Conservation (phyloP, 2,329 filamentous ascomycete species). For the Trichoderma guizhouense region DNA sequence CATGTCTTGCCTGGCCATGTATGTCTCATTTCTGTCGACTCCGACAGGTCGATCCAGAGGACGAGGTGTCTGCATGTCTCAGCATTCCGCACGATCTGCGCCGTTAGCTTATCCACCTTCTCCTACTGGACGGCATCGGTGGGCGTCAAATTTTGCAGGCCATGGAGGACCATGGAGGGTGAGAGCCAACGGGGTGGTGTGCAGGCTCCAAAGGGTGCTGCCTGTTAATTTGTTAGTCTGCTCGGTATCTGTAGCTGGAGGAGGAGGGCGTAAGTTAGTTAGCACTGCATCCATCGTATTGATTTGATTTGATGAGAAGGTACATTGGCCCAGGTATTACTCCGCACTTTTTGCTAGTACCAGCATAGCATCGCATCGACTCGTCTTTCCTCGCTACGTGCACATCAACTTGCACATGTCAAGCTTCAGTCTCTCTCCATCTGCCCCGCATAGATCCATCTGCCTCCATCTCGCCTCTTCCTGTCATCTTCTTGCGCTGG, state of each 20-base stretch:
- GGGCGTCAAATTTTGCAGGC: conserved; percentile 8
- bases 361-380: background rate
- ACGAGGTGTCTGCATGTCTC: conserved; percentile 29
- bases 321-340: background rate
- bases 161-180: conserved; percentile 1
- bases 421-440: background rate
- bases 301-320: background rate
- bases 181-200: background rate
- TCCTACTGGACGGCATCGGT: conserved; percentile 3
- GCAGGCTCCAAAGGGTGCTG: background rate
- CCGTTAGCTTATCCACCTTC: conserved; percentile 9
- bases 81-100: conserved; percentile 17
- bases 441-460: conserved; percentile 15
- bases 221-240: background rate
- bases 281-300: background rate
- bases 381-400: background rate
- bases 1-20: conserved; percentile 29
- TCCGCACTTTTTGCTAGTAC: background rate
- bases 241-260: background rate
- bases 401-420: background rate
- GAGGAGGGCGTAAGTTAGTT: background rate
- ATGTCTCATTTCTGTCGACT: conserved; percentile 36
- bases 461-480: conserved; percentile 3
- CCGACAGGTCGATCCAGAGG: conserved; percentile 35
- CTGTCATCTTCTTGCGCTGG: background rate